phyloP scores from a whole-genome alignment of 1,284 basidiomycete genomes.

The Apiotrichum akiyoshidainum region DNA sequence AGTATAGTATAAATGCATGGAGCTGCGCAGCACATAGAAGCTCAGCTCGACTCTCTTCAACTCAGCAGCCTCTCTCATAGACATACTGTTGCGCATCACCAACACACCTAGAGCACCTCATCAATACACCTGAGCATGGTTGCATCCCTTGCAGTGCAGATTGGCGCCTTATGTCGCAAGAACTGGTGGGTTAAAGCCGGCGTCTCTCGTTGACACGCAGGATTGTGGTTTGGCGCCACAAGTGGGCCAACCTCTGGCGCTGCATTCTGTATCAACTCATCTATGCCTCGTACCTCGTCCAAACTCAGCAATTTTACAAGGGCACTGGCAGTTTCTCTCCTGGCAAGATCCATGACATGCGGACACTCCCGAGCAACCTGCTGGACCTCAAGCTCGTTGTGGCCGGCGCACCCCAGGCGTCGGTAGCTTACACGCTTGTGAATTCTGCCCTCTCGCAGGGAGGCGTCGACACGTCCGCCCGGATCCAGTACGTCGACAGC shows the following conservation, averaged over 20 bases:
- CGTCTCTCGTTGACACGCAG: not conserved
- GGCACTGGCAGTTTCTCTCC: constrained; percentile 52
- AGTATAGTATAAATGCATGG: too few relatives aligned
- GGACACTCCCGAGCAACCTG: constrained; percentile 56
- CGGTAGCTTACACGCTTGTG: constrained; percentile 53
- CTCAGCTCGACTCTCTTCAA: too few relatives aligned
- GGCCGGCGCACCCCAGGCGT: constrained; percentile 45
- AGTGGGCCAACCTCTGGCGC: constrained; percentile 62
- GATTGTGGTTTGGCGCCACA: constrained; percentile 24
- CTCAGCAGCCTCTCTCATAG: too few relatives aligned
- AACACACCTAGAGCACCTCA: too few relatives aligned
- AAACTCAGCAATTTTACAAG: constrained; percentile 9
- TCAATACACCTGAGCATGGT: not conserved
- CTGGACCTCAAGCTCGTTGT: constrained; percentile 57
- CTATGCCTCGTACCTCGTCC: constrained; percentile 55
- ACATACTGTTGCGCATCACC: too few relatives aligned
- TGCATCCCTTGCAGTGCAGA: constrained; percentile 50
- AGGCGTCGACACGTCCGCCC: constrained; percentile 49
- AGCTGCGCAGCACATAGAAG: too few relatives aligned
- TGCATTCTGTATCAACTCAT: constrained; percentile 66
- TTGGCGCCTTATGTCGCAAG: constrained; percentile 64
- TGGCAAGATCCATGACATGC: constrained; percentile 59
- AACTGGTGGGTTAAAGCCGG: constrained; percentile 59
- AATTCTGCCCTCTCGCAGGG: constrained; percentile 56
- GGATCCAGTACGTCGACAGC: constrained; percentile 51